phyloP scores from a whole-genome alignment of 495 filamentous ascomycete species.

The Trichoderma asperelloides region DNA sequence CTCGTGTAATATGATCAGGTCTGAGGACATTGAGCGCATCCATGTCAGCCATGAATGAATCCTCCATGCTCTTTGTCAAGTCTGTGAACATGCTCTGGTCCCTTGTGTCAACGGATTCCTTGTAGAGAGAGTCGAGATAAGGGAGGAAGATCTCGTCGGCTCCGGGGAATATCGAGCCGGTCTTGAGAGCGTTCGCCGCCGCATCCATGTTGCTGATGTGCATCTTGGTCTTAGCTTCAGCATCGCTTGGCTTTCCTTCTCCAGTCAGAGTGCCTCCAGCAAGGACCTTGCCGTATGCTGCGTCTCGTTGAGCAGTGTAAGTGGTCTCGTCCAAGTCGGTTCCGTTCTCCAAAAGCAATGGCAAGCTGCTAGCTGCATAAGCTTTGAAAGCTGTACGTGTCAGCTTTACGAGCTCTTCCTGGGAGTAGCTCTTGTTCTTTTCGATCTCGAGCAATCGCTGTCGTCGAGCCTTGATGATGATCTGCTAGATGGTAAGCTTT shows the following conservation, averaged over 20 bases:
- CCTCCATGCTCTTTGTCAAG: constrained; percentile 74
- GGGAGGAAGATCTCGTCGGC: constrained; percentile 67
- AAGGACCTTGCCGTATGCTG: constrained; percentile 55
- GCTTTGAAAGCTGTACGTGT: constrained; percentile 56
- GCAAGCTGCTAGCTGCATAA: constrained; percentile 73
- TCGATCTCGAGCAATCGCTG: constrained; percentile 62
- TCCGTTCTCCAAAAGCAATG: constrained; percentile 40
- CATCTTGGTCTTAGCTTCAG: constrained; percentile 86
- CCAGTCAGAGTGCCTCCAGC: constrained; percentile 54
- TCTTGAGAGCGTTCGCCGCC: constrained; percentile 48
- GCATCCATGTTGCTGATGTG: constrained; percentile 69
- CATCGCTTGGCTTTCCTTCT: constrained; percentile 52
- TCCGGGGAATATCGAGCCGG: constrained; percentile 32
- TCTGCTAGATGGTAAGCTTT: constrained; percentile 34
- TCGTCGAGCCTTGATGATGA: constrained; percentile 75
- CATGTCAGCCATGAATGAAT: constrained; percentile 79
- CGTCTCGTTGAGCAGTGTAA: constrained; percentile 48
- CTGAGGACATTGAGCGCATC: constrained; percentile 72
- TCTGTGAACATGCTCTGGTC: constrained; percentile 66
- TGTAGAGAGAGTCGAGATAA: constrained; percentile 73
- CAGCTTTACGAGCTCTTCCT: constrained; percentile 38
- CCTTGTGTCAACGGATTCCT: constrained; percentile 60
- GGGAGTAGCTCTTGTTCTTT: constrained; percentile 32
- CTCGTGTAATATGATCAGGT: constrained; percentile 74
- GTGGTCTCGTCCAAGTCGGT: constrained; percentile 34